Evolutionary conservation across 2,329 filamentous ascomycete genomes (phyloP), one percentile per base, ranked within the genome.

Genomic region (Didymella sp.): DNA sequence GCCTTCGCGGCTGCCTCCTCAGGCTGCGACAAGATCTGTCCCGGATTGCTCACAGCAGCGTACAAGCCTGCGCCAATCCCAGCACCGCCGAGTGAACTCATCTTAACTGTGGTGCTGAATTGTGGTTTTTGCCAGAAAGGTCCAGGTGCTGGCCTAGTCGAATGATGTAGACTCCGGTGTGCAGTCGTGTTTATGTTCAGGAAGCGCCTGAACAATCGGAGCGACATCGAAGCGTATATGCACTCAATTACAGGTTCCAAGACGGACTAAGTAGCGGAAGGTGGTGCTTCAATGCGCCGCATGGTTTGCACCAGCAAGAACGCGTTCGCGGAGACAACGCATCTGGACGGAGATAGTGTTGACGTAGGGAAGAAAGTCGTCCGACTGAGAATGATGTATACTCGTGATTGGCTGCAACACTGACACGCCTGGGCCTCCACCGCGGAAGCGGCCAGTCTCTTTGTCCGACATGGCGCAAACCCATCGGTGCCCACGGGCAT

Each of bases 1-100:
- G 67, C 66, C 64, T 81, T 79, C 15, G 77, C 76, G 38, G 75
- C 74, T 8, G 78, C 77, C 38, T 81, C 78, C 49, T 80, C 76
- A 0, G 82, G 82, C 40, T 70, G 67, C n/a, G 73, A 67, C n/a
- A 73, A 73, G 5, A 74, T 64, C 37, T 74, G 71, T 8, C 73
- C 64, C 4, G 79, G 75, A 15, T 74, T 75, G 25, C 75, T 76
- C 9, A 79, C 73, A 6, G 73, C 71, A n/a, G 79, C 78, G 53
- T 78, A 77, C 24, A 80, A 66, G 4, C 71, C 66, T 6, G 73
- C 71, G 6, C 56, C 58, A 15, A 72, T 54, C 25, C 66, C 62
- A 4, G 59, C 62, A 9, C 63, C 70, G 12, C 67, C 63, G 21
- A 66, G 58, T 1, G 69, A 71, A 40, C 72, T 74, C 73, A 75